Percentiles rank a stretch among this genome's conserved stretches.
phyloP scores from a whole-genome alignment of 1,284 basidiomycete species.

The Tylopilus sp. region DNA sequence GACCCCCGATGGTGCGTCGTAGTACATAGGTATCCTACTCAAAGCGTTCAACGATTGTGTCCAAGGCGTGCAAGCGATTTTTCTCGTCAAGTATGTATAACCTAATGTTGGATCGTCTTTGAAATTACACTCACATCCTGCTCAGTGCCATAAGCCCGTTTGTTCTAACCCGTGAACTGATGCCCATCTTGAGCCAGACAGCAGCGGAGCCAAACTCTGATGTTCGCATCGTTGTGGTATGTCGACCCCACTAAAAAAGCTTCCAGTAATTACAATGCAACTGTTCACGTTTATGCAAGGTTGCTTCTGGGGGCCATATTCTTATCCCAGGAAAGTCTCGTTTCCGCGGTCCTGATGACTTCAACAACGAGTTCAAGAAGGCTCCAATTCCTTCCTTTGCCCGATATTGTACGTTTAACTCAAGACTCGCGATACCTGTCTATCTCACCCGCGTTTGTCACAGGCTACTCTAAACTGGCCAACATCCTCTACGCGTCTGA shows the following conservation, averaged over 20 bases:
- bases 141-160: conserved; percentile 59
- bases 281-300: conserved; percentile 21
- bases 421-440: background rate
- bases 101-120: background rate
- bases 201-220: conserved; percentile 56
- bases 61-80: conserved; percentile 50
- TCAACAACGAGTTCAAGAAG: conserved; percentile 50
- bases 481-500: conserved; percentile 51
- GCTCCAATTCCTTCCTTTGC: conserved; percentile 38
- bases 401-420: conserved; percentile 49
- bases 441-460: background rate
- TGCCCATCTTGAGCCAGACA: conserved; percentile 60
- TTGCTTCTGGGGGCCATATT: conserved; percentile 38
- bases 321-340: conserved; percentile 28
- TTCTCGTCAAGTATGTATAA: conserved; percentile 60
- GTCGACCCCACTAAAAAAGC: conserved; percentile 18
- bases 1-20: conserved; percentile 48
- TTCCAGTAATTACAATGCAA: background rate
- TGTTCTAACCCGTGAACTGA: conserved; percentile 59
- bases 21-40: background rate
- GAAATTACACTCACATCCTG: background rate
- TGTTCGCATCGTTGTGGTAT: conserved; percentile 62
- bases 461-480: conserved; percentile 55
- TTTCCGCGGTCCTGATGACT: conserved; percentile 53
- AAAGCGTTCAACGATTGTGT: background rate